Percentiles rank a stretch among this genome's conserved stretches.
Evolutionary conservation across 2,329 filamentous ascomycete species (phyloP).

Genomic region (Chaetomiaceae sp.): DNA sequence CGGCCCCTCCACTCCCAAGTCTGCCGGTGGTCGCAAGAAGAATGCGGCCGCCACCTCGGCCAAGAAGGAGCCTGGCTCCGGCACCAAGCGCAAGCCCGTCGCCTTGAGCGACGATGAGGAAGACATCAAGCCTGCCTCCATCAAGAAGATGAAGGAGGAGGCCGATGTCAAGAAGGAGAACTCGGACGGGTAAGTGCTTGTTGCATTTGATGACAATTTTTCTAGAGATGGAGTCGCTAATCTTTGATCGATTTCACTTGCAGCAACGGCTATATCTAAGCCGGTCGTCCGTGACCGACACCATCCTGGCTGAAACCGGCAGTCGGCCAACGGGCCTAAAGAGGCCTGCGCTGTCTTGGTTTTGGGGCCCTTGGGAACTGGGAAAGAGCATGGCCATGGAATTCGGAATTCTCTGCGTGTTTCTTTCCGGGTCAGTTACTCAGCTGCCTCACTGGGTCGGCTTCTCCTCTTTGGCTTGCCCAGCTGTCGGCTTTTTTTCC

Average conservation of each 20-base stretch:
- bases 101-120: constrained; percentile 16
- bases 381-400: no score
- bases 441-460: neutral
- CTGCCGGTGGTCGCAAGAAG: constrained; percentile 17
- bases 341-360: no score
- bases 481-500: no score
- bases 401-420: no score
- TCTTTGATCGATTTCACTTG: neutral
- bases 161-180: constrained; percentile 8
- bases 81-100: constrained; percentile 16
- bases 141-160: constrained; percentile 19
- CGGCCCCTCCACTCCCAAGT: constrained; percentile 18
- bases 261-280: neutral
- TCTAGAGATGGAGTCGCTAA: no score
- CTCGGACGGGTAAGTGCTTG: neutral
- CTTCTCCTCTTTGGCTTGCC: neutral
- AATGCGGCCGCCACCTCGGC: neutral
- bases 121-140: constrained; percentile 6
- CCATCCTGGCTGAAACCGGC: no score
- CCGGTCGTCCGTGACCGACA: no score
- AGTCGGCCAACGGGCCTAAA: no score
- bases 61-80: constrained; percentile 11
- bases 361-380: no score
- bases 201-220: neutral
- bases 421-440: no score